Conservation (phyloP, 331 rosid species). For the Malus hybrid region DNA sequence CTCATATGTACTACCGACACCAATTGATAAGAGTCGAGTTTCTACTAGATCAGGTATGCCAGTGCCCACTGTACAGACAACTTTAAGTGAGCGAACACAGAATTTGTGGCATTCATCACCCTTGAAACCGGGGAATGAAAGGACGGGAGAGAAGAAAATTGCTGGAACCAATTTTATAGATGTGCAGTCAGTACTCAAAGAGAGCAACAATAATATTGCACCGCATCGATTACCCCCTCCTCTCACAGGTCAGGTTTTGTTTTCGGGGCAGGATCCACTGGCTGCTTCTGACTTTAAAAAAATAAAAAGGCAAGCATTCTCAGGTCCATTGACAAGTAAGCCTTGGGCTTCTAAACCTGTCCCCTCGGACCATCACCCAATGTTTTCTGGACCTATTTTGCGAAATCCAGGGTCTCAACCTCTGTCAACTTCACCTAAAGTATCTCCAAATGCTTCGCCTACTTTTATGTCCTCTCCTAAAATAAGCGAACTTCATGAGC, state of each 20-base stretch:
- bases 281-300: slow-evolving; percentile 52
- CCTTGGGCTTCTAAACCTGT: slow-evolving; percentile 45
- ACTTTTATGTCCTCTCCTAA: slow-evolving; percentile 70
- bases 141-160: slow-evolving; percentile 31
- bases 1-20: slow-evolving; percentile 88
- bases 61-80: slow-evolving; percentile 29
- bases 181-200: slow-evolving; percentile 56
- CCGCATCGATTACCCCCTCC: slow-evolving; percentile 58
- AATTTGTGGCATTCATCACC: slow-evolving; percentile 87
- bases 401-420: slow-evolving; percentile 58
- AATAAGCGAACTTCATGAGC: slow-evolving; percentile 97
- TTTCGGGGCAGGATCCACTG: slow-evolving; percentile 32
- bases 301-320: slow-evolving; percentile 64
- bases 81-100: slow-evolving; percentile 32
- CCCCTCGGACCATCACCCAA: slow-evolving; percentile 35
- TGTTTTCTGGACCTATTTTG: slow-evolving; percentile 84
- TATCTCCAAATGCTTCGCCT: slow-evolving; percentile 69
- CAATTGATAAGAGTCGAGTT: slow-evolving; percentile 46
- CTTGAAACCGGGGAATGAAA: slow-evolving; percentile 53
- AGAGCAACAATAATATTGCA: slow-evolving; percentile 58
- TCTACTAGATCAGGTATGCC: slow-evolving; percentile 40
- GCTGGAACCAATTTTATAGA: slow-evolving; percentile 35
- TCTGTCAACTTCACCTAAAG: slow-evolving; percentile 59
- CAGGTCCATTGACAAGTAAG: slow-evolving; percentile 79
- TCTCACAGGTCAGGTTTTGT: slow-evolving; percentile 35